A percentile compares a stretch with the other conserved stretches of the same genome.
These are phyloP conservation scores for Fragaria iinumae DNA, from an alignment of 306 rosid genomes.

Conservation along the genomic window DNA sequence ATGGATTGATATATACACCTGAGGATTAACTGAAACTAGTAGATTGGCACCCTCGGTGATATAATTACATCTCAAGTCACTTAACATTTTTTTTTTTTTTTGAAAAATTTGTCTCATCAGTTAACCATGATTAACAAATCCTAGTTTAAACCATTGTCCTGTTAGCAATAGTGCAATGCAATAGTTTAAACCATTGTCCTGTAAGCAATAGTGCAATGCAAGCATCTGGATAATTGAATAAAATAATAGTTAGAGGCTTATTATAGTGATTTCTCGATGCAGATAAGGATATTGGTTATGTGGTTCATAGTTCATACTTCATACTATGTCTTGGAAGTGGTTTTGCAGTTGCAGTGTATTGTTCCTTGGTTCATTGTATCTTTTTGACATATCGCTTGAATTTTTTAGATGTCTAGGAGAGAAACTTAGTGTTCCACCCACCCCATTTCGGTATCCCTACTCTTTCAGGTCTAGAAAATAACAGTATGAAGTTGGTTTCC, in stretches of 20 bases:
- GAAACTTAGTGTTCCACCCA: not conserved
- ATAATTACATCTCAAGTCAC: not conserved
- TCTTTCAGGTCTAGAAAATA: not conserved
- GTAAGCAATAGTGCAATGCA: not conserved
- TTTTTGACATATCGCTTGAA: not conserved
- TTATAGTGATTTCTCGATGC: not conserved
- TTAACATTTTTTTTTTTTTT: not conserved
- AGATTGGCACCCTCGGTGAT: not conserved
- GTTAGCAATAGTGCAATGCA: not conserved
- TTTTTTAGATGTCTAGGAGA: not conserved
- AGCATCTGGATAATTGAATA: not conserved
- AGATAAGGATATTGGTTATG: not conserved
- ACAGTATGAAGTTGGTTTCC: not conserved
- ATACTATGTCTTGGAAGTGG: not conserved
- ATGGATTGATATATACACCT: not conserved
- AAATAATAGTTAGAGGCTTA: not conserved
- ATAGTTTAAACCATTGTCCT: not conserved
- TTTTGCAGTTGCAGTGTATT: not conserved
- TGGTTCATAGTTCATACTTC: not conserved
- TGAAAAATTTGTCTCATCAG: not conserved
- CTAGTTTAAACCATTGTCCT: not conserved
- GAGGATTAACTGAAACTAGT: not conserved
- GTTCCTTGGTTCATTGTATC: not conserved
- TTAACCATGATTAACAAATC: not conserved
- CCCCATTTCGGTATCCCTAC: not conserved